Conservation (phyloP, 2,329 filamentous ascomycete genomes). For the Sporothrix humicola region DNA sequence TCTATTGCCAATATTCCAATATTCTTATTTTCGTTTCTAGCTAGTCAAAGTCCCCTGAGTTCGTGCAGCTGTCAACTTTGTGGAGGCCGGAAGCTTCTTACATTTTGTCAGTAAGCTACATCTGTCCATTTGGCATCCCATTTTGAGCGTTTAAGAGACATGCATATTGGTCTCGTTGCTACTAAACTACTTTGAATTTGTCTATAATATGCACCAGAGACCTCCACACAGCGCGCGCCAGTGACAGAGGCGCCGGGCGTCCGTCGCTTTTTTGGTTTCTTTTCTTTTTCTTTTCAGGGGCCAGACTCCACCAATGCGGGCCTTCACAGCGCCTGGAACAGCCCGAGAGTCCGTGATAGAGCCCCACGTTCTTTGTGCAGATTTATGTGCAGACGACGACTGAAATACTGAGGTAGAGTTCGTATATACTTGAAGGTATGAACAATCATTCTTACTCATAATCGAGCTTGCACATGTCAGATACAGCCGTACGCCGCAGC, state of each 20-base stretch:
- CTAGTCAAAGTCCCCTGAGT: not conserved
- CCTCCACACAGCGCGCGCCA: not conserved
- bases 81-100: too few species aligned
- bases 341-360: conserved; percentile 30
- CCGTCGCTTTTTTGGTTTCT: too few species aligned
- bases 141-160: not conserved
- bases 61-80: too few species aligned
- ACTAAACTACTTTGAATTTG: too few species aligned
- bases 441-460: not conserved
- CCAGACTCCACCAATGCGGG: conserved; percentile 24
- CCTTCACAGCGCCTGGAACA: conserved; percentile 30
- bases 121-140: not conserved
- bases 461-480: not conserved
- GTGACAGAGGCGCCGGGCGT: not conserved
- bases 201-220: not conserved
- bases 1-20: conserved; percentile 30
- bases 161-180: not conserved
- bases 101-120: not conserved
- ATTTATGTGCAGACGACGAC: not conserved
- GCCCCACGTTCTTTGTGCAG: not conserved
- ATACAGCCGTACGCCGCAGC: not conserved
- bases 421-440: not conserved
- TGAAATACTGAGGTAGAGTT: not conserved
- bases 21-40: conserved; percentile 4
- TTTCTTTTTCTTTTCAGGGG: conserved; percentile 10